A percentile compares a stretch with the other conserved stretches of the same genome.
Conservation (phyloP, 345 rosid genomes). For the Bruguiera parviflora region DNA sequence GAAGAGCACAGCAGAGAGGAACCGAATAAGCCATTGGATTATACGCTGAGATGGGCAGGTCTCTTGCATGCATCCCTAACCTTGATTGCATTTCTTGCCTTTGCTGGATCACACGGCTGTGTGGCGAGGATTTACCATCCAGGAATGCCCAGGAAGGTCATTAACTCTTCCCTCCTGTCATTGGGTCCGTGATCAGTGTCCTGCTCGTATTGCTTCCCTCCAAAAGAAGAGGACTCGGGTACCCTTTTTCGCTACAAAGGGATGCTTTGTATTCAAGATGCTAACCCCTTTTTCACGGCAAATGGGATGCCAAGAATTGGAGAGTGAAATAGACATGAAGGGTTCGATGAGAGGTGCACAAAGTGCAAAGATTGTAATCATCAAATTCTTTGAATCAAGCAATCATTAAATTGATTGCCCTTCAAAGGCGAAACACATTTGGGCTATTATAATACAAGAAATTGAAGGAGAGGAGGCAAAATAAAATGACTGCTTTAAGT, state of each 20-base stretch:
- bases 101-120: conserved; percentile 40
- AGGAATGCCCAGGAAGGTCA: conserved; percentile 36
- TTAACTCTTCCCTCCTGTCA: conserved; percentile 33
- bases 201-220: conserved; percentile 44
- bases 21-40: conserved; percentile 39
- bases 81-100: conserved; percentile 36
- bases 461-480: not conserved
- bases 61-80: conserved; percentile 40
- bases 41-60: conserved; percentile 43
- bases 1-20: conserved; percentile 18
- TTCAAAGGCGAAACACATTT: not conserved
- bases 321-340: no score
- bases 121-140: conserved; percentile 41
- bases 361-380: not conserved
- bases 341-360: no score
- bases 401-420: not conserved
- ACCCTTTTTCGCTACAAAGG: conserved; percentile 39
- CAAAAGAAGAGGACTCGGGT: conserved; percentile 46
- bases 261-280: conserved; percentile 31
- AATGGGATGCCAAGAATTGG: no score
- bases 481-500: conserved; percentile 30
- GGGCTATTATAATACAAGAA: not conserved
- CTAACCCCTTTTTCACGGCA: not conserved
- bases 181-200: conserved; percentile 37
- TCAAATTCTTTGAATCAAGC: not conserved